Evolutionary conservation across 495 filamentous ascomycete species (phyloP).

Genomic region (Xylaria acuta): DNA sequence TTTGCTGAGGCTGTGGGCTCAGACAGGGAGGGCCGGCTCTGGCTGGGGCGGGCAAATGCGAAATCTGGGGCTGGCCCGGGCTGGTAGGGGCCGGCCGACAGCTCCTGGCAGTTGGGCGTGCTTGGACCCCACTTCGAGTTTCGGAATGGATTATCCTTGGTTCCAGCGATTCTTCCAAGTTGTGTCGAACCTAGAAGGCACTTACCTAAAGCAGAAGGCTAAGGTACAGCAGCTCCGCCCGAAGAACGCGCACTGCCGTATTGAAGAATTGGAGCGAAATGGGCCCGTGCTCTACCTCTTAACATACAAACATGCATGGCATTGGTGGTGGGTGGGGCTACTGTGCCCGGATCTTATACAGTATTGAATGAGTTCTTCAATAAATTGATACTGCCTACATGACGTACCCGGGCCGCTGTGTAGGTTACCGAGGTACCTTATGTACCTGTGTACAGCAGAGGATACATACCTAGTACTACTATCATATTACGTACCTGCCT

Average conservation of each 20-base stretch:
- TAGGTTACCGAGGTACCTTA: too few species aligned
- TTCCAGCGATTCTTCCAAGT: not conserved
- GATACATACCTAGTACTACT: too few species aligned
- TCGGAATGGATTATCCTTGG: not conserved
- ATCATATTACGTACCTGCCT: too few species aligned
- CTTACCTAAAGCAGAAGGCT: not conserved
- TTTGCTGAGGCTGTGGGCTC: constrained; percentile 25
- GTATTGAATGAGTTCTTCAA: too few species aligned
- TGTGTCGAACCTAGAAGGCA: not conserved
- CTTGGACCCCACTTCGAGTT: not conserved
- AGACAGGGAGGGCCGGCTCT: constrained; percentile 15
- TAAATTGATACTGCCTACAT: too few species aligned
- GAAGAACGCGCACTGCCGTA: too few species aligned
- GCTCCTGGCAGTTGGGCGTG: constrained; percentile 8
- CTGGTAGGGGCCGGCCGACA: constrained; percentile 10
- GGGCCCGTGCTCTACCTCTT: not conserved
- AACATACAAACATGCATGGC: not conserved
- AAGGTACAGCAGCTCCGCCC: too few species aligned
- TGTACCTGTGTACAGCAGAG: too few species aligned
- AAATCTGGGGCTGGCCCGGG: constrained; percentile 25
- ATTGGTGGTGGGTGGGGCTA: too few species aligned
- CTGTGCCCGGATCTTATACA: too few species aligned
- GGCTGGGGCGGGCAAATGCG: constrained; percentile 18
- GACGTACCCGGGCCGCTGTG: too few species aligned
- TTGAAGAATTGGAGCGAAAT: not conserved